Base-by-base conservation (phyloP, 352 stramenopile species). In the Phytophthora citricola region DNA sequence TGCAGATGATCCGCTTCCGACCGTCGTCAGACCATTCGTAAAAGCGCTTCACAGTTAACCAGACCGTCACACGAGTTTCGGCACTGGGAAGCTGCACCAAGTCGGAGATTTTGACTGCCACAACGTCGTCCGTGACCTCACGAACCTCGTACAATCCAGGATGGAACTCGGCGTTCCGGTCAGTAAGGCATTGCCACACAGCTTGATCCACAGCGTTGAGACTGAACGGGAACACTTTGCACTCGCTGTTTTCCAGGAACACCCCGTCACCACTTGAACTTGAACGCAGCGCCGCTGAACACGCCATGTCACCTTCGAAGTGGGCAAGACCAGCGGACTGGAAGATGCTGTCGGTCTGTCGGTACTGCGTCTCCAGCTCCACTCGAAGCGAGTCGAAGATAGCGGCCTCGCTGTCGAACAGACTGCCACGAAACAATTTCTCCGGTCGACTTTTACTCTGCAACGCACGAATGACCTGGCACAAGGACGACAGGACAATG, bases 171-270 rank as follows among this genome's bases (percentile, higher is more conserved):
- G 40, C 32, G 39, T 68, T 55, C 31, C 53, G 29, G 24, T 66
- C 66, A 7, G 54, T 50, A 4, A 77, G 45, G 24, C 64, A 77
- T 27, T 66, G 60, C 69, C 72, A 80, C 10, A 78, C 40, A 9
- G 63, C 56, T 55, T 69, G 56, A 38, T 75, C 57, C 24, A 80
- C 61, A 10, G 59, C 57, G n/a, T 62, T 39, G 15, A 75, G 38
- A 26, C 59, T 64, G 69, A 78, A 76, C 32, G 58, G 69, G 46
- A 76, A 65, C 5, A 76, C 51, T 55, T 81, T 69, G 44, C 58
- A 75, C 61, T 77, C 62, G 14, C 63, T 48, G 43, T 76, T 78
- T 48, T 79, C 66, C 14, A 80, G 58, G 24, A 71, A 71, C 12
- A 77, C 71, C 9, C 66, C 51, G 3, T 55, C 51, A 0, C 5